phyloP scores from a whole-genome alignment of 164 flowering plant genomes.

The Warburgia ugandensis region DNA sequence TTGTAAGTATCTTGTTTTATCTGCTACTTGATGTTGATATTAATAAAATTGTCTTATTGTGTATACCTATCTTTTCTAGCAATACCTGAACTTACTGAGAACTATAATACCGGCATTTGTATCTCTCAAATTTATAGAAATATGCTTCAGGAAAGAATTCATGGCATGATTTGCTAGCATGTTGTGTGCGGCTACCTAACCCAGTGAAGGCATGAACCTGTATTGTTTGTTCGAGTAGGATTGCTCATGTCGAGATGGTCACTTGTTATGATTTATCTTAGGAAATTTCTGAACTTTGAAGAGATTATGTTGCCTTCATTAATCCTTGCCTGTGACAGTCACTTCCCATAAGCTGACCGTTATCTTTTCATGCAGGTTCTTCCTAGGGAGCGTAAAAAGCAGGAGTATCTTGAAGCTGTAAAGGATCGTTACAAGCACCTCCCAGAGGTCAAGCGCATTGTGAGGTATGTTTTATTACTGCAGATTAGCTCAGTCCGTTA shows the following conservation, averaged over 20 bases:
- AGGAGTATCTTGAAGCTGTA: slow-evolving; percentile 76
- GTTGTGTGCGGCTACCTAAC: too few relatives aligned
- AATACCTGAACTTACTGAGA: neutral
- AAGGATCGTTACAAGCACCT: slow-evolving; percentile 85
- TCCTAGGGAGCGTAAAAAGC: slow-evolving; percentile 78
- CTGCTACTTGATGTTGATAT: neutral
- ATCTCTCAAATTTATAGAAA: too few relatives aligned
- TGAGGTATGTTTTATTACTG: slow-evolving; percentile 38
- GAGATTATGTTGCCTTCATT: neutral
- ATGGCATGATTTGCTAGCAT: too few relatives aligned
- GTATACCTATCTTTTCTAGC: too few relatives aligned
- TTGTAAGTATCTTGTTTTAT: slow-evolving; percentile 40
- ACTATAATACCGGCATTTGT: too few relatives aligned
- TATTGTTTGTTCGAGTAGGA: too few relatives aligned
- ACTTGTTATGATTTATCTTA: too few relatives aligned
- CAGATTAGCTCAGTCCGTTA: neutral
- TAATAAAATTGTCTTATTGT: too few relatives aligned
- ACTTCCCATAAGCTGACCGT: neutral
- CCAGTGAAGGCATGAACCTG: too few relatives aligned
- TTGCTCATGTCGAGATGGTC: too few relatives aligned
- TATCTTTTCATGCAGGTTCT: slow-evolving; percentile 46
- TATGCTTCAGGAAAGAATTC: too few relatives aligned
- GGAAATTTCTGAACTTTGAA: neutral
- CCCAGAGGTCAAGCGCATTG: slow-evolving; percentile 76
- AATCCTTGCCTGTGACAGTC: neutral